Conservation (phyloP, 352 stramenopile species). For the Thalassiosira livingstoniorum region DNA sequence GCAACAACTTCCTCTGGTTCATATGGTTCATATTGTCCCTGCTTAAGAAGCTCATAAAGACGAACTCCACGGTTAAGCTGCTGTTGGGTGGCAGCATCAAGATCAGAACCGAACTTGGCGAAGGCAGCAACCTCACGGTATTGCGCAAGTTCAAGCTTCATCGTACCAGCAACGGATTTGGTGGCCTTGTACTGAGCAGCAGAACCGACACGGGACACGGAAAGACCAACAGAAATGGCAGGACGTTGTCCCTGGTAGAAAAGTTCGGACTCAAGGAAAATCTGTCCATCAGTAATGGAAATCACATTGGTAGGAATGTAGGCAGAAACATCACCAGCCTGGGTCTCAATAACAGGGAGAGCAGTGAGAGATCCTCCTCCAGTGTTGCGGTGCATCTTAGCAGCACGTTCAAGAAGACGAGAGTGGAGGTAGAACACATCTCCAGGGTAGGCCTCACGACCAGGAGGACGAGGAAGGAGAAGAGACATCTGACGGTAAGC, state of each 20-base stretch:
- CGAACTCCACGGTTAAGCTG: slow-evolving; percentile 92
- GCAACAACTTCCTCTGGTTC: slow-evolving; percentile 90
- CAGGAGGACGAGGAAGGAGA: slow-evolving; percentile 91
- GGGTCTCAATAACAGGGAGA: slow-evolving; percentile 92
- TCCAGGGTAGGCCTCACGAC: slow-evolving; percentile 92
- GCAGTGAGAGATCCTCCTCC: slow-evolving; percentile 91
- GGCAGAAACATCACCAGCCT: slow-evolving; percentile 92
- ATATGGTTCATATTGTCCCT: slow-evolving; percentile 90
- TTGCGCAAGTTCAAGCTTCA: slow-evolving; percentile 93
- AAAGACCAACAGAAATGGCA: slow-evolving; percentile 91
- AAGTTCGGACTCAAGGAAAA: slow-evolving; percentile 92
- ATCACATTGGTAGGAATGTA: slow-evolving; percentile 95
- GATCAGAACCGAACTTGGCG: slow-evolving; percentile 92
- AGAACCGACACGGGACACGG: slow-evolving; percentile 90
- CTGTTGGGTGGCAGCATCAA: slow-evolving; percentile 91
- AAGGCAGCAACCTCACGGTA: slow-evolving; percentile 93
- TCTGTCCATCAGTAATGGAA: slow-evolving; percentile 93
- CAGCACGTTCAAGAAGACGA: slow-evolving; percentile 90
- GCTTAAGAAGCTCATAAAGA: slow-evolving; percentile 92
- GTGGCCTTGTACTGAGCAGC: slow-evolving; percentile 91
- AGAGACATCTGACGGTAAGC: slow-evolving; percentile 92
- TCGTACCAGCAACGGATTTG: slow-evolving; percentile 91
- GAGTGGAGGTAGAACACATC: slow-evolving; percentile 94
- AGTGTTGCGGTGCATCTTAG: slow-evolving; percentile 89
- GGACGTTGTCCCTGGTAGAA: slow-evolving; percentile 93